Evolutionary conservation across 352 stramenopile genomes (phyloP), one percentile per base, ranked within the genome.

Genomic region (Phytophthora cactorum): DNA sequence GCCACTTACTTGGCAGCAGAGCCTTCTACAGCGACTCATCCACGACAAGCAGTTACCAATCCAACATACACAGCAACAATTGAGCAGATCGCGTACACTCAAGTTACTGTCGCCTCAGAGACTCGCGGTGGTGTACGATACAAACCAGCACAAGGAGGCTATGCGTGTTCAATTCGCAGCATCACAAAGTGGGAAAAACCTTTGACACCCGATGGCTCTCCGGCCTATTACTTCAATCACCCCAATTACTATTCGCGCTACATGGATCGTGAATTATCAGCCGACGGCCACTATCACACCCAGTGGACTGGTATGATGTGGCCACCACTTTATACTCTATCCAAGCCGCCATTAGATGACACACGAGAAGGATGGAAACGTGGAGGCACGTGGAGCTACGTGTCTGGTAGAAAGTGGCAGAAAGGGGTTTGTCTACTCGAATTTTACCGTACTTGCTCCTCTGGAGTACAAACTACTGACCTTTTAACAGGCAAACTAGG

Each of bases 171-270:
- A 3, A 92, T 97, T 15, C 88, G 97, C 38, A 93, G 91, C 63
- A 75, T 97, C n/a, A 98, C 95, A 9, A 36, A 97, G 62, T 99
- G 92, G 92, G 97, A 99, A 64, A 98, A 98, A 63, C 84, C 84
- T 4, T 49, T 41, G 36, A 84, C 72, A 4, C 66, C 74, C 11
- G 74, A 81, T 44, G 82, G 74, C 4, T 93, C 84, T 8, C 50
- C 90, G 0, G 76, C 80, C n/a, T 90, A 77, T 45, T 88, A 98
- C 54, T 94, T 96, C 32, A 74, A 98, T 53, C 93, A 98, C 66
- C 93, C 97, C 3, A 99, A 99, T 77, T 99, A 98, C 59, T 98
- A 96, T 58, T 98, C 93, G 12, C 86, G 80, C 12, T 98, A 98
- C 73, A 99, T 99, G 97, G 88, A 99, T 79, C 79, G 72, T 56